phyloP scores from a whole-genome alignment of 129 eudicot species.

The Escallonia herrerae region DNA sequence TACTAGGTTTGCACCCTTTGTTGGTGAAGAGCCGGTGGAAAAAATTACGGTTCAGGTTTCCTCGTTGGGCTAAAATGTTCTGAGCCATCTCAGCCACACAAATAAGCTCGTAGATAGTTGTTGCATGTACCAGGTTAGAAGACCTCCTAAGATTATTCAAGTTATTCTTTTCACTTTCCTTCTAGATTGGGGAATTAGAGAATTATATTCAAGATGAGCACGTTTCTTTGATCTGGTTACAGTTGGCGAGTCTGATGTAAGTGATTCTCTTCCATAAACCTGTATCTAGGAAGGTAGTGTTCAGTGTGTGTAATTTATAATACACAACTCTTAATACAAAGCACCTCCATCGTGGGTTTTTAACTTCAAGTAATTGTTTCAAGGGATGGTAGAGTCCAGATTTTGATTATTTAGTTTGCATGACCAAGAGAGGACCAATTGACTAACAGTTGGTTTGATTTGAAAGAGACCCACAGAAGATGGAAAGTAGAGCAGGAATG shows the following conservation, averaged over 20 bases:
- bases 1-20: constrained; percentile 63
- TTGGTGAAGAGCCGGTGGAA: constrained; percentile 63
- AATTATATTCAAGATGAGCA: background rate
- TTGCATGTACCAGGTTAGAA: background rate
- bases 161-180: background rate
- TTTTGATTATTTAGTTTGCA: too few relatives aligned
- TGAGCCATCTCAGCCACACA: constrained; percentile 1
- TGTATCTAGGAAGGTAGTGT: too few relatives aligned
- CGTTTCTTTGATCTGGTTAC: background rate
- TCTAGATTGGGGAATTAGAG: background rate
- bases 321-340: too few relatives aligned
- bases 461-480: too few relatives aligned
- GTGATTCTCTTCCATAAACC: too few relatives aligned
- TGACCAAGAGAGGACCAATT: too few relatives aligned
- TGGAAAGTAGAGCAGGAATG: too few relatives aligned
- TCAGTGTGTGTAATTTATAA: too few relatives aligned
- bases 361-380: too few relatives aligned
- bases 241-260: background rate
- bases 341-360: too few relatives aligned
- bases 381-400: too few relatives aligned
- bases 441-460: too few relatives aligned
- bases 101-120: constrained; percentile 1
- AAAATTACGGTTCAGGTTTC: constrained; percentile 55
- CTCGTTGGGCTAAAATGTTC: constrained; percentile 37
- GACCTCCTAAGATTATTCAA: background rate